Evolutionary conservation across 805 yeast genomes (phyloP).

Genomic region (Spathaspora boniae): DNA sequence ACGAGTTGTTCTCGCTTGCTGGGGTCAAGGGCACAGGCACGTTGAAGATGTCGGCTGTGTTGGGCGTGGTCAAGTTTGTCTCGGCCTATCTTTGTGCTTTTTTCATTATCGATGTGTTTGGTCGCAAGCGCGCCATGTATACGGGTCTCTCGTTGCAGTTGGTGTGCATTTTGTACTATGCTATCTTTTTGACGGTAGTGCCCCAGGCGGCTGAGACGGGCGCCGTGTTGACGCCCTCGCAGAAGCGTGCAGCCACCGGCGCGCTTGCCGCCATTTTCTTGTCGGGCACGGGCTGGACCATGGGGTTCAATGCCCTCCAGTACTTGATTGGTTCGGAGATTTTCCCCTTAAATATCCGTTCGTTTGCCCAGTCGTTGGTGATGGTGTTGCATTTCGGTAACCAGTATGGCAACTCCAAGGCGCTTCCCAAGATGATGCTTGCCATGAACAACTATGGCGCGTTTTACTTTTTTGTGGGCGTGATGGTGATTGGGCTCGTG

Average conservation of each 20-base stretch:
- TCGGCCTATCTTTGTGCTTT: slow-evolving; percentile 48
- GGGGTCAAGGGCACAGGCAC: slow-evolving; percentile 40
- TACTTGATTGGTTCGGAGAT: slow-evolving; percentile 52
- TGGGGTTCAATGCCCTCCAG: slow-evolving; percentile 55
- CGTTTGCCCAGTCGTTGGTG: slow-evolving; percentile 44
- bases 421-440: slow-evolving; percentile 46
- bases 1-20: slow-evolving; percentile 44
- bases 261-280: slow-evolving; percentile 48
- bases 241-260: slow-evolving; percentile 37
- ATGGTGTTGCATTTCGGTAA: slow-evolving; percentile 54
- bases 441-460: slow-evolving; percentile 46
- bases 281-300: slow-evolving; percentile 53
- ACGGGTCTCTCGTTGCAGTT: slow-evolving; percentile 44
- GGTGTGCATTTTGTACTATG: slow-evolving; percentile 42
- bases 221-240: slow-evolving; percentile 24
- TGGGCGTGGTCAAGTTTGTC: slow-evolving; percentile 49
- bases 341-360: slow-evolving; percentile 47
- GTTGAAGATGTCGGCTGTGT: slow-evolving; percentile 45
- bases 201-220: slow-evolving; percentile 37
- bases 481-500: slow-evolving; percentile 35
- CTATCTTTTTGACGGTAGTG: slow-evolving; percentile 42
- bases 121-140: slow-evolving; percentile 47
- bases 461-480: slow-evolving; percentile 46
- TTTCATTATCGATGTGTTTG: slow-evolving; percentile 49
- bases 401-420: slow-evolving; percentile 53